Base-by-base conservation (phyloP, 306 rosid species). In the Quercus suber region DNA sequence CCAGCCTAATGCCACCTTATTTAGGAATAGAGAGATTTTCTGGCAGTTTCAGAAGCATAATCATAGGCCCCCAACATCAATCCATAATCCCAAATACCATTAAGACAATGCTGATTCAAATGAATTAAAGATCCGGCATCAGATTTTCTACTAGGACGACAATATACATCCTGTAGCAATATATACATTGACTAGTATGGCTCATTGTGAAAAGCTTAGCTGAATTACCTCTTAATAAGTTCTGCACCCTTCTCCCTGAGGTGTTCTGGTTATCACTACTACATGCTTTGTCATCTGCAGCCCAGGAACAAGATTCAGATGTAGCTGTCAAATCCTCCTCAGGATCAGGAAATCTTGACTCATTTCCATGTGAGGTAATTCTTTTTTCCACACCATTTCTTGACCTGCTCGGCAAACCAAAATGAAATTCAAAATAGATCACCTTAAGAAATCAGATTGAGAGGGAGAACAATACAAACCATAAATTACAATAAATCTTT, bases 241-340 rank as follows among this genome's bases (percentile, higher is more conserved):
- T 82, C 80, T 52, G 82, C 81, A 75, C 87, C 86, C 80, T 86
- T 87, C 78, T 64, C 76, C 76, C 18, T 41, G 92, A 88, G 60
- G 91, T 86, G 85, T 82, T 83, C 87, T 89, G 92, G 80, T 93
- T 89, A 82, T 91, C 98, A 80, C 97, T 88, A 63, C 92, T 87
- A 65, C 88, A 89, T 81, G 88, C 89, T 81, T 81, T 93, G 83
- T 91, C 97, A 64, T 89, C 94, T 55, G 93, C 90, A 76, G 80
- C 91, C 91, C 87, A 87, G 7, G 98, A 93, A 73, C 88, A 75
- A 75, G 97, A 92, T 79, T 91, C 98, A 31, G 98, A 90, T 56
- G 97, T 82, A 78, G 83, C 84, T 33, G 86, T 81, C 59, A 84
- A 84, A 87, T 87, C 80, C 75, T 78, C 93, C 78, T 82, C 90